Conservation (phyloP, 73 alveolate species). For the Paramecium primaurelia region DNA sequence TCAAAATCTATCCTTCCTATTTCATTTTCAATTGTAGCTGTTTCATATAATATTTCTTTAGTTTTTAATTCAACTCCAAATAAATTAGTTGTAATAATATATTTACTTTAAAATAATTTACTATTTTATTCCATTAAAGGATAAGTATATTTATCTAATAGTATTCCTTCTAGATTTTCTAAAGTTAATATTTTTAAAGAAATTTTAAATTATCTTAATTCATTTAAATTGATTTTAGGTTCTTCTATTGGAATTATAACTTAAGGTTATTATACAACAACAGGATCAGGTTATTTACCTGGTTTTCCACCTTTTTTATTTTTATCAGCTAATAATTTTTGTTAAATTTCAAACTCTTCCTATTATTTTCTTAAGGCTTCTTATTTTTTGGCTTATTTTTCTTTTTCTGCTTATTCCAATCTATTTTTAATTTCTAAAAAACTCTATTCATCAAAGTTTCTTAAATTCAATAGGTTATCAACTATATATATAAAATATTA, state of each 20-base stretch:
- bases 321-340: constrained; percentile 35
- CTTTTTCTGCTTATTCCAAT: constrained; percentile 20
- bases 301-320: constrained; percentile 49
- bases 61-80: background rate
- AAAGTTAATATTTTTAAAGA: background rate
- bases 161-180: constrained; percentile 36
- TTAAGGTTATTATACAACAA: background rate
- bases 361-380: background rate
- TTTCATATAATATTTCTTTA: background rate
- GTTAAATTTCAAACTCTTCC: background rate
- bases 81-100: background rate
- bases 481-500: constrained; percentile 1
- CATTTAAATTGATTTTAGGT: background rate
- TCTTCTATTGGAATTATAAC: background rate
- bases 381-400: background rate
- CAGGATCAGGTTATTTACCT: background rate
- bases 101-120: background rate
- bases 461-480: background rate
- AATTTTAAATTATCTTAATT: background rate
- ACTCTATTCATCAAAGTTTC: constrained; percentile 28
- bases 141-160: background rate
- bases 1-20: constrained; percentile 34
- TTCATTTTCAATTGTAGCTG: constrained; percentile 3
- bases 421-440: constrained; percentile 12
- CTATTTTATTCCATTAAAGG: background rate